Conservation (phyloP, 257 asterid species). For the Solanum phureja region DNA sequence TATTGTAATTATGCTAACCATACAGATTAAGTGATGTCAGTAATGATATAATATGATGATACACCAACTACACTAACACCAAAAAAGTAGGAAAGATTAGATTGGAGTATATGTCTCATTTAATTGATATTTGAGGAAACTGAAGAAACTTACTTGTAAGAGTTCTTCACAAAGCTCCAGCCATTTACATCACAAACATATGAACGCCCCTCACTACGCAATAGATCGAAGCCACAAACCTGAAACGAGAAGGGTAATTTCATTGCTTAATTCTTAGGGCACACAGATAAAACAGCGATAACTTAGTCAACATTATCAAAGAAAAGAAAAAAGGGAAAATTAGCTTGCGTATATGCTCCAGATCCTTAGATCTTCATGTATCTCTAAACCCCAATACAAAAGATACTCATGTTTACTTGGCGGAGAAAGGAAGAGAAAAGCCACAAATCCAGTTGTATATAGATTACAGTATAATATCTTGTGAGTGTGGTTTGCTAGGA, state of each 20-base stretch:
- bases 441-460: neutral
- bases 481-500: neutral
- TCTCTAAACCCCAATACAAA: neutral
- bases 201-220: slow-evolving; percentile 95
- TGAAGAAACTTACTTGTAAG: slow-evolving; percentile 56
- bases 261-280: neutral
- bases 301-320: neutral
- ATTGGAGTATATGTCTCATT: neutral
- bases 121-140: neutral
- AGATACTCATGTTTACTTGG: neutral
- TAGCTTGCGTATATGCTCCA: neutral
- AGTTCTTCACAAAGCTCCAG: slow-evolving; percentile 97
- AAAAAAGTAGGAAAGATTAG: neutral
- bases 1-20: neutral
- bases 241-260: slow-evolving; percentile 20
- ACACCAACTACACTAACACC: neutral
- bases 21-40: neutral
- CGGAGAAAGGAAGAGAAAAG: neutral
- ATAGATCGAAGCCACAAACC: slow-evolving; percentile 99
- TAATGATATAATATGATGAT: neutral
- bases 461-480: neutral
- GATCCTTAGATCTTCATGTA: neutral
- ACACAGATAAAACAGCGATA: neutral
- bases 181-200: slow-evolving; percentile 98
- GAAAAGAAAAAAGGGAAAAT: neutral